Conservation (phyloP, 1,139 yeast species). For the Insectozyma bohioensis region DNA sequence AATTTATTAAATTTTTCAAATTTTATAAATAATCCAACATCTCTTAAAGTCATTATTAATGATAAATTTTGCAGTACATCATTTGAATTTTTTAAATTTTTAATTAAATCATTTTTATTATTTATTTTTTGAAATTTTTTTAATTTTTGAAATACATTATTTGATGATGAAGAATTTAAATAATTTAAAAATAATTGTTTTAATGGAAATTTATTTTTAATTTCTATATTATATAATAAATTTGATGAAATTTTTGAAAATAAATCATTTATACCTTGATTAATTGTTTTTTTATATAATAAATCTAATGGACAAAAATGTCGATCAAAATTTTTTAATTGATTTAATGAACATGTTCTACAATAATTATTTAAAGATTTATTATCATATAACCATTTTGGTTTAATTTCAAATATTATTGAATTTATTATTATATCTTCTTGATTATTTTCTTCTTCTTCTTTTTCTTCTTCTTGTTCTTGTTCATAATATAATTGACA, state of each 20-base stretch:
- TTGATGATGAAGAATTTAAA: slow-evolving; percentile 24
- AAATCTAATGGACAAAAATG: slow-evolving; percentile 50
- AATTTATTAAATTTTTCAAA: slow-evolving; percentile 34
- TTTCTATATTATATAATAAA: slow-evolving; percentile 19
- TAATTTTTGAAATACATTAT: slow-evolving; percentile 38
- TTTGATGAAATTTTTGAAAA: slow-evolving; percentile 28
- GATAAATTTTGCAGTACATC: slow-evolving; percentile 48
- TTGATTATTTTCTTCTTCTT: not conserved
- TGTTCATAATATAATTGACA: slow-evolving; percentile 30
- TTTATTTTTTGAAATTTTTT: slow-evolving; percentile 38
- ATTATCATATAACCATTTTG: slow-evolving; percentile 50
- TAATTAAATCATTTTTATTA: slow-evolving; percentile 34
- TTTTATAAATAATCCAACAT: slow-evolving; percentile 51
- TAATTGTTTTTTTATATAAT: slow-evolving; percentile 31
- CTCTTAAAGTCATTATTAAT: slow-evolving; percentile 55
- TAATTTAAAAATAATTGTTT: slow-evolving; percentile 27
- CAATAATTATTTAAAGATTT: slow-evolving; percentile 34
- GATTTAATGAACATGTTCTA: slow-evolving; percentile 46
- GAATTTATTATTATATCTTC: slow-evolving; percentile 20
- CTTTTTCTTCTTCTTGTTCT: slow-evolving; percentile 1
- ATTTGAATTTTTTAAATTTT: slow-evolving; percentile 31
- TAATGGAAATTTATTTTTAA: slow-evolving; percentile 27
- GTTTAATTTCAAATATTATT: slow-evolving; percentile 44
- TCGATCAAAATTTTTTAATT: slow-evolving; percentile 29
- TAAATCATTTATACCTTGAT: slow-evolving; percentile 35